Percentiles rank a stretch among this genome's conserved stretches.
Evolutionary conservation across 2,329 filamentous ascomycete species (phyloP).

Genomic region (Chrysosporium keratinophilum): DNA sequence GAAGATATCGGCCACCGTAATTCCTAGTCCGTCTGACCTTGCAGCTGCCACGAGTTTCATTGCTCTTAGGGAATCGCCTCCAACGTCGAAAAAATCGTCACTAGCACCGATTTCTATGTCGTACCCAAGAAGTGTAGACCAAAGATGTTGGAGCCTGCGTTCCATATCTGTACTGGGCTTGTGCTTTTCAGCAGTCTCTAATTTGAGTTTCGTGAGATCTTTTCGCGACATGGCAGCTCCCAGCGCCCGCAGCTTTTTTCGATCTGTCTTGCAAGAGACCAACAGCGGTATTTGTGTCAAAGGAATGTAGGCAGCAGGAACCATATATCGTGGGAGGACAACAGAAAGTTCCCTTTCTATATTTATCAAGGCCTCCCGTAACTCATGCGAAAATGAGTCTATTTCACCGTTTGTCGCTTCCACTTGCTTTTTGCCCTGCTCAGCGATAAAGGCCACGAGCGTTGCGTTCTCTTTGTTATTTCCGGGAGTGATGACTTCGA

Average conservation of each 20-base stretch:
- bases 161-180: slow-evolving; percentile 22
- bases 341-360: slow-evolving; percentile 30
- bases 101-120: slow-evolving; percentile 23
- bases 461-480: slow-evolving; percentile 34
- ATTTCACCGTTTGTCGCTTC: slow-evolving; percentile 25
- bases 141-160: slow-evolving; percentile 11
- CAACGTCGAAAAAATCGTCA: slow-evolving; percentile 16
- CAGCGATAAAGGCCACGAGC: slow-evolving; percentile 39
- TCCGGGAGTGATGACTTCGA: slow-evolving; percentile 42
- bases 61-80: slow-evolving; percentile 18
- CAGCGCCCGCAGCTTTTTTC: slow-evolving; percentile 21
- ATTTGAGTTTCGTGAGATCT: slow-evolving; percentile 15
- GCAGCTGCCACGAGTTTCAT: slow-evolving; percentile 24
- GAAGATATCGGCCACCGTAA: slow-evolving; percentile 24
- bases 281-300: slow-evolving; percentile 30
- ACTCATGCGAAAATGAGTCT: slow-evolving; percentile 20
- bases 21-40: slow-evolving; percentile 13
- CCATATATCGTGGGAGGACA: slow-evolving; percentile 27
- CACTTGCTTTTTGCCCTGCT: slow-evolving; percentile 25
- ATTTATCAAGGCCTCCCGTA: slow-evolving; percentile 25
- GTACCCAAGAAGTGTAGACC: slow-evolving; percentile 30
- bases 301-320: slow-evolving; percentile 31
- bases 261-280: slow-evolving; percentile 33
- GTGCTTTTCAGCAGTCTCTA: slow-evolving; percentile 8
- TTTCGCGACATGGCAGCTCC: slow-evolving; percentile 18